Base-by-base conservation (phyloP, 2,329 filamentous ascomycete species). In the Setomelanomma holmii region DNA sequence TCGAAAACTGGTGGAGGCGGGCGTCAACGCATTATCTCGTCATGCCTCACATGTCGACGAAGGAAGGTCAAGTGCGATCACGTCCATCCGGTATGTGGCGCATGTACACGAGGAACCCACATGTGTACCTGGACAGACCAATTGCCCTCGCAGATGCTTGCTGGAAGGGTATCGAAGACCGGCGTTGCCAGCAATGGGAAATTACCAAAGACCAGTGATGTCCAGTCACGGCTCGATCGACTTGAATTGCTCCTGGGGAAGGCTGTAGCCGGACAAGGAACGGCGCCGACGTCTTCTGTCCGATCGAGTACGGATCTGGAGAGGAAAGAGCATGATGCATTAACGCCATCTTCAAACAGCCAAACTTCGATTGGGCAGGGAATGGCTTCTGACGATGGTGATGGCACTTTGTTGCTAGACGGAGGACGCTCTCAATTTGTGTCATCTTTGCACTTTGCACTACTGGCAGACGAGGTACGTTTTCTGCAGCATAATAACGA, bases 21-120 rank as follows among this genome's bases (percentile, higher is more conserved):
- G 24, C 68, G 73, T 35, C 71, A 72, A 51, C 66, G 73, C 52
- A 61, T 73, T 40, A 75, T 75, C 40, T 69, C 71, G 16, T 75
- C 72, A 17, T 75, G 72, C 50, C 58, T 75, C 38, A 75, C 73
- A 6, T 75, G 73, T 49, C 61, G 73, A 12, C 66, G 72, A 36
- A 62, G 73, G 49, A 75, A 75, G 54, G 73, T 75, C 39, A 68
- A 68, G 47, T 75, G 73, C 53, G 73, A 75, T 38, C 73, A 75
- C 56, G 66, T 61, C 34, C 72, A 75, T 60, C 72, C 73, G 10
- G 52, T 73, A 5, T 75, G 73, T 51, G 71, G 72, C 21, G 72
- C 73, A 34, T 75, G 73, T 55, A 63, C 64, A 12, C 64, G 72
- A 45, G 72, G 72, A 14, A 73, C 64, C 40, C 73, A 75, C 58